Base-by-base conservation (phyloP, 2,329 filamentous ascomycete species). In the Pseudogymnoascus sp. region DNA sequence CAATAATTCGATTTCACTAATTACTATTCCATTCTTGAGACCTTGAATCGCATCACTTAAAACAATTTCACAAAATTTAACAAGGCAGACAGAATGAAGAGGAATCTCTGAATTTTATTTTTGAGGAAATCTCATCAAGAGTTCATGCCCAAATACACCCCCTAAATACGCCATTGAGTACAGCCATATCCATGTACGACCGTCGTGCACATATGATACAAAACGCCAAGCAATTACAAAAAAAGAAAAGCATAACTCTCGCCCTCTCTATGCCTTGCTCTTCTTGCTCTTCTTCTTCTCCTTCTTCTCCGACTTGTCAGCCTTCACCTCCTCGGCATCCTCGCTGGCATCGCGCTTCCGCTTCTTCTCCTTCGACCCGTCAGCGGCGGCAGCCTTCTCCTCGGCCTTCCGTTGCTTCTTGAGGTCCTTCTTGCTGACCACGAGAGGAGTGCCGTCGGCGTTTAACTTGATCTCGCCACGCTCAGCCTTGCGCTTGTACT, bases 401-500 rank as follows among this genome's bases (percentile, higher is more conserved):
- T 81, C 84, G 16, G 75, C 76, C 77, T 88, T 89, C 77, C 83
- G 85, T 64, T 82, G 77, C 80, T 89, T 89, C 82, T 90, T 90
- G 71, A 88, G 75, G 57, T 90, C 86, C 78, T 90, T 91, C 81
- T 91, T 91, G 79, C 85, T 89, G 70, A 86, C 76, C 3, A 89
- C 80, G 69, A 84, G 80, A 42, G 88, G 85, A 61, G 81, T 86
- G 64, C 88, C 88, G 66, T 89, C 83, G 11, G 78, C 77, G 69
- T 81, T 81, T 67, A 91, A 78, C 72, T 85, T 80, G 67, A 92
- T 88, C 71, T 91, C 87, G 39, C 89, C 89, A 66, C 87, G 83
- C 77, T 90, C 88, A 68, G 86, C 86, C 81, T 91, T 91, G 74
- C 87, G 83, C 80, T 89, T 86, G 78, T 91, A 92, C 77, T 90